Evolutionary conservation across 495 filamentous ascomycete species (phyloP), one percentile per base, ranked within the genome.

Genomic region (Aspergillus indologenus): DNA sequence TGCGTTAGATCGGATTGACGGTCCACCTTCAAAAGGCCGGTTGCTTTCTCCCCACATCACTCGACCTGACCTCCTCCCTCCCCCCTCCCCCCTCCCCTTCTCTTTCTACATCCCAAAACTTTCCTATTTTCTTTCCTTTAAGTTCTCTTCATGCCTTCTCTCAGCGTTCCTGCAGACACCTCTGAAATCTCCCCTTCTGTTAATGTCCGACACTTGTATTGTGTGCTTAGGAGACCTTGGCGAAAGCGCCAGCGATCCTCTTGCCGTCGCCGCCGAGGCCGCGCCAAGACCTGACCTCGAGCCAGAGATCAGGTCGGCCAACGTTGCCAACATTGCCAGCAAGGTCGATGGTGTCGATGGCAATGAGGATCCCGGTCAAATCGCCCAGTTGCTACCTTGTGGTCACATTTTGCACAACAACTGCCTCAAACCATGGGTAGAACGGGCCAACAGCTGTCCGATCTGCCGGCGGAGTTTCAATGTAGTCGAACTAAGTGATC

Each of bases 381-480:
- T 89, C 64, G 86, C 85, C 63, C 82, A 85, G 70, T 72, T 87
- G 47, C 71, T 84, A 42, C 82, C 91, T 40, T 99, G 94, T 75
- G 87, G 87, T 45, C 94, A 99, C 78, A 83, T 89, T 55, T 75
- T 98, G 61, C 94, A 99, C 70, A 86, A 99, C 72, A 85, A 87
- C 50, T 99, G 94, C 68, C 75, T 99, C 57, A 86, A 87, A 64
- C 89, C 90, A 57, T 99, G 94, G 94, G 90, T 89, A 29, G 90
- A 94, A 74, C 86, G 93, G 67, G 93, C 95, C 56, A 99, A 98
- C 74, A 96, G 91, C 69, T 99, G 94, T 69, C 94, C 94, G 15
- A 95, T 98, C 71, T 99, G 94, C 71, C 90, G 94, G 57, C 87
- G 88, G 65, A 87, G 79, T 64, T 98, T 98, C 76, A 91, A 97